Evolutionary conservation across 176 grass and related monocot genomes (phyloP).

Genomic region (Puccinellia tenuiflora): DNA sequence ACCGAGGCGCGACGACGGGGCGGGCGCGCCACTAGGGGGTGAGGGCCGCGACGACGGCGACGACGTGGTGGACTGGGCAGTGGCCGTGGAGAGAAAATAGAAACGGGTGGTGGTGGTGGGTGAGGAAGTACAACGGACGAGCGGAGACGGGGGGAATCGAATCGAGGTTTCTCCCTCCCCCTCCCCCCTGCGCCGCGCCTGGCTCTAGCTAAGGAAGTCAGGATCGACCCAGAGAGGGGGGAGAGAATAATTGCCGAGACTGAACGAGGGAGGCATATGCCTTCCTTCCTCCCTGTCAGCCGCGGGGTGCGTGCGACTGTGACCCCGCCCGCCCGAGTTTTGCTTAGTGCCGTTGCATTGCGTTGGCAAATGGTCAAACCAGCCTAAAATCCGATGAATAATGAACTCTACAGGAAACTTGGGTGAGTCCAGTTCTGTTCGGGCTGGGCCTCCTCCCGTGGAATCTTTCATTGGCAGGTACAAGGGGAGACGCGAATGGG

Average conservation of each 20-base stretch:
- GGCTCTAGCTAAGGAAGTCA: neutral
- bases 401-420: neutral
- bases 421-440: neutral
- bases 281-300: slow-evolving; percentile 11
- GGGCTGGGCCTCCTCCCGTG: no score
- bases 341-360: neutral
- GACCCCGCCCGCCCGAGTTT: neutral
- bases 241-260: slow-evolving; percentile 9
- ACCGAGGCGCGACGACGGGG: neutral
- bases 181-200: neutral
- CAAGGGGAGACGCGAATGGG: no score
- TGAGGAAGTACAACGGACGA: neutral
- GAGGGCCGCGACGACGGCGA: neutral
- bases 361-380: neutral
- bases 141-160: slow-evolving; percentile 7
- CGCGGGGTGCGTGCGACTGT: neutral
- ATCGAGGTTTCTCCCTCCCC: neutral
- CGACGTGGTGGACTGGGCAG: slow-evolving; percentile 23
- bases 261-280: neutral
- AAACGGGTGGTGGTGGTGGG: neutral
- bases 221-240: neutral
- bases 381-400: neutral
- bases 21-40: neutral
- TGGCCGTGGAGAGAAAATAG: neutral
- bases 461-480: no score